Base-by-base conservation (phyloP, 2,329 filamentous ascomycete species). In the Eutypa lata region DNA sequence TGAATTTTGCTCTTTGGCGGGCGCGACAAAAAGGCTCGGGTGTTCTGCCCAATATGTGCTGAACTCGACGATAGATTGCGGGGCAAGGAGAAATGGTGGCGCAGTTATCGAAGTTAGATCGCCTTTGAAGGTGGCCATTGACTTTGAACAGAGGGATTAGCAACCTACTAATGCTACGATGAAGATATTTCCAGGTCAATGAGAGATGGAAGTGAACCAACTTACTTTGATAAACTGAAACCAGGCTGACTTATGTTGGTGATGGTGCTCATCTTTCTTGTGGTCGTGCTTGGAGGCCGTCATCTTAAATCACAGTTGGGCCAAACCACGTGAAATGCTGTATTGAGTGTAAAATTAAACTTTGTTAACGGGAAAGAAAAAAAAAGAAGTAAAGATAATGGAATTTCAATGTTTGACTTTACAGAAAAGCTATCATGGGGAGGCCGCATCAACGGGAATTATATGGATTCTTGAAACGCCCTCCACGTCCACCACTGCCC, bases 21-120 rank as follows among this genome's bases (percentile, higher is more conserved):
- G 90, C 13, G 92, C 91, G 54, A 91, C 84, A 62, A 97, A 88
- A 55, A 96, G 74, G 18, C 77, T 72, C 3, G 89, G 89, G 65
- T 91, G 87, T 61, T 91, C 89, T 57, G 86, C 86, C 89, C 89
- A 93, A 75, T 91, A 92, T 49, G 87, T 83, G 57, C 87, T 90
- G 75, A 89, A 92, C 69, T 93, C 89, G 62, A 87, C 88, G 56
- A 92, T 76, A 57, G 88, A 91, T 61, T 87, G 90, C 37, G 85
- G 83, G 40, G 88, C 90, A 51, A 93, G 83, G 62, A 93, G 91
- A 65, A 92, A 93, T 18, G 89, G 89, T 51, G 89, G 89, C 38
- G 89, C 89, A 35, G 89, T 92, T 65, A 93, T 76, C 55, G 88
- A 90, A 33, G 89, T 88, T 53, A 92, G 81, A 70, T 93, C 89